Evolutionary conservation across 805 yeast species (phyloP), one percentile per base, ranked within the genome.

Genomic region (Candida xyloterini): DNA sequence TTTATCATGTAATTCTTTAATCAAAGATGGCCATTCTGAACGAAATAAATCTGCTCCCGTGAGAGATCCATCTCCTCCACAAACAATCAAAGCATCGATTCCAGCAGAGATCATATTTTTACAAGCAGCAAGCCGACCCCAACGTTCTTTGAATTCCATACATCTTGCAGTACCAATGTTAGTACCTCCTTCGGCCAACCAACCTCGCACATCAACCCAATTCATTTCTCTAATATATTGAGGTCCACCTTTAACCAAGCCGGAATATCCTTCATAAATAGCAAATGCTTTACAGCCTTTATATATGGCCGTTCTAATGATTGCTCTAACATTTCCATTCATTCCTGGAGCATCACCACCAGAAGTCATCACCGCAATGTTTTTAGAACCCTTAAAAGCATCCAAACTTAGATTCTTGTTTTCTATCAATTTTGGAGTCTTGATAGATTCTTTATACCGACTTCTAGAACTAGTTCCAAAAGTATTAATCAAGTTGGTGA

Each of bases 331-430:
- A 25, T 78, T 80, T 3, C 88, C 81, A 56, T 81, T 80, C 90
- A 82, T 82, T 48, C 90, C 90, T 7, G 84, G 90, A 21, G 88
- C 81, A 56, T 82, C 90, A 52, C 90, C 90, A 43, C 90, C 90
- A 1, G 87, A 80, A 1, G 89, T 82, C 87, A 82, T 81, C 11
- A 82, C 84, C 1, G 81, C 90, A 43, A 82, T 79, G 60, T 80
- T 69, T 62, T 73, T 65, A 21, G 45, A 20, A 3, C 24, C 27
- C 10, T 29, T 31, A 16, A 35, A 26, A 27, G 24, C 9, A 23
- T 9, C 35, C 32, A 33, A 10, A 8, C 36, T 33, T 11, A 29
- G 21, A 14, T 21, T 20, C 4, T 32, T 34, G 4, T 22, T 28
- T 22, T 22, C 30, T 15, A 33, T 11, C 18, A 20, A 15, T 7